Evolutionary conservation across 164 flowering plant species (phyloP).

Genomic region (Brasenia schreberi): DNA sequence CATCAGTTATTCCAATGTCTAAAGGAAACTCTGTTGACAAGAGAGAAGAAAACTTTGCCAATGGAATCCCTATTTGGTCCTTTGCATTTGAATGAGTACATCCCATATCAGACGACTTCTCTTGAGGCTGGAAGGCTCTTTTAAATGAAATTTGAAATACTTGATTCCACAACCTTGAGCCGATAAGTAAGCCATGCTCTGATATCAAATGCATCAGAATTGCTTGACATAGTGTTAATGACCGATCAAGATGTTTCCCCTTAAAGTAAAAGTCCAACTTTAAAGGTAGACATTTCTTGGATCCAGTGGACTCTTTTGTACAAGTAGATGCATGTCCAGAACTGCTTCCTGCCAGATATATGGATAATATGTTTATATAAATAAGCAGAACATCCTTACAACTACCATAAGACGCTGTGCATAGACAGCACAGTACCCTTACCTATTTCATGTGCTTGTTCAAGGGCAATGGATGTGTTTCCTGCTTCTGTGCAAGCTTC

Average conservation of each 20-base stretch:
- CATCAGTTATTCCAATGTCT: slow-evolving; percentile 40
- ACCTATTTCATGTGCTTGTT: background rate
- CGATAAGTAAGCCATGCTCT: slow-evolving; percentile 20
- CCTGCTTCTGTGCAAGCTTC: background rate
- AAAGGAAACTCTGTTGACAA: slow-evolving; percentile 28
- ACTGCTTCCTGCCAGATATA: background rate
- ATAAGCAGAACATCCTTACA: background rate
- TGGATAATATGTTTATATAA: background rate
- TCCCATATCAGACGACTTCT: slow-evolving; percentile 6
- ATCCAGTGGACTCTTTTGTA: background rate
- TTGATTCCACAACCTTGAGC: slow-evolving; percentile 35
- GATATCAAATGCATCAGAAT: slow-evolving; percentile 35
- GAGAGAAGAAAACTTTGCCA: slow-evolving; percentile 4
- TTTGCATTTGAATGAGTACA: background rate
- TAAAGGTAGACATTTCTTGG: background rate
- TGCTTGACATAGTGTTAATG: slow-evolving; percentile 61
- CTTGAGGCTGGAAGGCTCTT: slow-evolving; percentile 17
- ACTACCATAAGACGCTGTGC: background rate
- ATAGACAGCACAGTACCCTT: background rate
- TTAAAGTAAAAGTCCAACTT: slow-evolving; percentile 48
- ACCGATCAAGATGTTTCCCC: slow-evolving; percentile 35
- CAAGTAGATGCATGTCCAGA: background rate
- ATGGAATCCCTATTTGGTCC: background rate
- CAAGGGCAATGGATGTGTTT: background rate
- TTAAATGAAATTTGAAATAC: slow-evolving; percentile 45